phyloP scores from a whole-genome alignment of 1,284 basidiomycete genomes.

The Pterula multifida region DNA sequence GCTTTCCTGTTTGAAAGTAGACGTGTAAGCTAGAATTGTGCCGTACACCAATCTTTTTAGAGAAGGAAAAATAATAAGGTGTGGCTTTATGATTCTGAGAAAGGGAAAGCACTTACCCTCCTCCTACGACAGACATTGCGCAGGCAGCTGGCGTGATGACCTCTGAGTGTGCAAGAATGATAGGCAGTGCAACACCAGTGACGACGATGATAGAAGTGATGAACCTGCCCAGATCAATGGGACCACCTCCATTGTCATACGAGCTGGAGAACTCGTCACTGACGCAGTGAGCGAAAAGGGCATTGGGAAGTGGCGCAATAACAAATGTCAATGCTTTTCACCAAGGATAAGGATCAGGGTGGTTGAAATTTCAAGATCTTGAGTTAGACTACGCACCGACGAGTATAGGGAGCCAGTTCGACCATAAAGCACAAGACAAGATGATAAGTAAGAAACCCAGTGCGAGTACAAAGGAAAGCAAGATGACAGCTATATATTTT shows the following conservation, averaged over 20 bases:
- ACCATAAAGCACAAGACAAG: slow-evolving; percentile 91
- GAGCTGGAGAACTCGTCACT: slow-evolving; percentile 72
- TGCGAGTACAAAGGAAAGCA: slow-evolving; percentile 93
- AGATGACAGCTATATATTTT: slow-evolving; percentile 63
- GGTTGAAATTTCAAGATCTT: not conserved
- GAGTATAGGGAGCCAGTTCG: slow-evolving; percentile 94
- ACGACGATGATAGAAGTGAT: slow-evolving; percentile 85
- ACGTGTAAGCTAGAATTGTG: slow-evolving; percentile 82
- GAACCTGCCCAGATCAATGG: slow-evolving; percentile 81
- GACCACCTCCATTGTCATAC: slow-evolving; percentile 29
- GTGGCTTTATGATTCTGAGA: slow-evolving; percentile 10
- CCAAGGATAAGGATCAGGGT: slow-evolving; percentile 5
- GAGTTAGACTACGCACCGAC: slow-evolving; percentile 63
- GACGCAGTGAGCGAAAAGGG: slow-evolving; percentile 76
- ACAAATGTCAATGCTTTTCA: slow-evolving; percentile 77
- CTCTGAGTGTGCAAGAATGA: slow-evolving; percentile 86
- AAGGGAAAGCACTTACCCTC: slow-evolving; percentile 43
- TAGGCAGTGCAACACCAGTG: slow-evolving; percentile 87
- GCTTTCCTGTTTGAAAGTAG: slow-evolving; percentile 69
- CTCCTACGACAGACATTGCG: slow-evolving; percentile 90
- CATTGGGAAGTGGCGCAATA: slow-evolving; percentile 91
- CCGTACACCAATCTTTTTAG: slow-evolving; percentile 74
- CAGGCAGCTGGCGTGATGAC: slow-evolving; percentile 81
- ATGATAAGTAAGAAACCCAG: slow-evolving; percentile 96
- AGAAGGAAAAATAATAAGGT: too few relatives aligned